Base-by-base conservation (phyloP, 1,284 basidiomycete genomes). In the Athelia sp. region DNA sequence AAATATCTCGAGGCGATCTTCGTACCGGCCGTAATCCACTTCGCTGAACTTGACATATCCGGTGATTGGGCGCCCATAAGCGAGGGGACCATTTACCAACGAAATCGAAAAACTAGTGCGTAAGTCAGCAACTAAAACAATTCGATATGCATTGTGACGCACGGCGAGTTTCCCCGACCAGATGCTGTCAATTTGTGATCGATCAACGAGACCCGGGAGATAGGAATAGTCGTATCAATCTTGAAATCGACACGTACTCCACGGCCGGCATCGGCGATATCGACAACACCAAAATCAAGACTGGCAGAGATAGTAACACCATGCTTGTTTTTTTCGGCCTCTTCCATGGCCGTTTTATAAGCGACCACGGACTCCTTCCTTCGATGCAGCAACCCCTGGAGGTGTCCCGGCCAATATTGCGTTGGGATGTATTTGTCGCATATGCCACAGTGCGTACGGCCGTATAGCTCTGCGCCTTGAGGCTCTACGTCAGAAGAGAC, bases 1-100 rank as follows among this genome's bases (percentile, higher is more conserved):
- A 0, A 67, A 46, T 19, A 77, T 52, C 46, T 77, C 73, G 2
- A 72, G 53, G 1, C 73, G 66, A 47, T 76, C 56, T 43, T 54
- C 48, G 47, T 53, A 58, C 15, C 55, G 45, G 13, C 58, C 58
- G 40, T 21, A 8, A 15, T 49, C 15, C 38, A 40, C 21, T 3
- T 46, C 17, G 44, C 24, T 45, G 3, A 36, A 3, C 52, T 32
- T 2, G 38, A 43, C 31, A 15, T 15, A 9, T 31, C n/a, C 22
- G 43, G 22, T 22, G 2, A 31, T n/a, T 4, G 29, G 35, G 22
- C n/a, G 6, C 17, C 14, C 14, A 46, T 15, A 9, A 26, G 34
- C 26, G 18, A 21, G 9, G 9, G 13, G 26, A 23, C 23, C 21
- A n/a, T 11, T 10, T 8, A 18, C 8, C 22, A 21, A 23, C 10